Evolutionary conservation across 225 moss, liverwort and hornwort genomes (phyloP).

Genomic region (Neckera pumila): DNA sequence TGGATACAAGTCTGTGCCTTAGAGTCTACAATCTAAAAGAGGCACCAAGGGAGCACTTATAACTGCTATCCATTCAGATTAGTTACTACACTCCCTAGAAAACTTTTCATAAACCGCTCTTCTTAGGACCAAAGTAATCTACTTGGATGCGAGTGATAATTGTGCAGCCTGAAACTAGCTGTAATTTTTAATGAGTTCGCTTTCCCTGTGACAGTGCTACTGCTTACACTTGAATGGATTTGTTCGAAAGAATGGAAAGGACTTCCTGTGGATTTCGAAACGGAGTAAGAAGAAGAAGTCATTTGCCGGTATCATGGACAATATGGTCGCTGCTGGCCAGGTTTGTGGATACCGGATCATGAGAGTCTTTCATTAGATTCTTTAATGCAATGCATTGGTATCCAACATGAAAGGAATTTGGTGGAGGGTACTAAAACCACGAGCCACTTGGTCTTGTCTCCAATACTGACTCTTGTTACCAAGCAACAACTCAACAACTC

Average conservation of each 20-base stretch:
- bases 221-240: conserved; percentile 40
- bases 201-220: conserved; percentile 13
- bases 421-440: not conserved
- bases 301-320: conserved; percentile 18
- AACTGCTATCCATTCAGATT: not conserved
- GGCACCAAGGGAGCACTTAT: not conserved
- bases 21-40: not conserved
- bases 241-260: conserved; percentile 34
- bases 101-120: too few relatives aligned
- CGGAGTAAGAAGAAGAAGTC: conserved; percentile 35
- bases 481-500: not conserved
- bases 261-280: conserved; percentile 32
- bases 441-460: not conserved
- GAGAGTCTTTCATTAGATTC: not conserved
- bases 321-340: conserved; percentile 23
- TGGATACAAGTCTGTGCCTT: not conserved
- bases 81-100: not conserved
- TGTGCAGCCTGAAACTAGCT: not conserved
- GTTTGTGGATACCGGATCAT: not conserved
- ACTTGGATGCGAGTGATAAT: not conserved
- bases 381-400: not conserved
- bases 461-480: not conserved
- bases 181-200: not conserved
- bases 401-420: not conserved
- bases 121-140: not conserved